phyloP scores from a whole-genome alignment of 2,329 filamentous ascomycete species.

The Bretziella fagacearum region DNA sequence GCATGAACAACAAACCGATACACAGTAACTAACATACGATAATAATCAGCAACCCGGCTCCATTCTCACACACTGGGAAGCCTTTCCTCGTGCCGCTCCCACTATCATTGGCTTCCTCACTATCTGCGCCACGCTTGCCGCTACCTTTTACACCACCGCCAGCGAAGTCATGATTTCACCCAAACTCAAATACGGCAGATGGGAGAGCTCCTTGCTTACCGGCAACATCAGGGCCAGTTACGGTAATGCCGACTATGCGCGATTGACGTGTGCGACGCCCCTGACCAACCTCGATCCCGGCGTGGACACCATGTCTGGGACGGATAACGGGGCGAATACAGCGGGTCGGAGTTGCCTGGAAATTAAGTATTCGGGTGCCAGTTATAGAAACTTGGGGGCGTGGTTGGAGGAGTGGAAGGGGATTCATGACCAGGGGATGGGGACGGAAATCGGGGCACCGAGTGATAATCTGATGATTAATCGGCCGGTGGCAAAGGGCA shows the following conservation, averaged over 20 bases:
- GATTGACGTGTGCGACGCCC: constrained; percentile 42
- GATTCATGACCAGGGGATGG: constrained; percentile 28
- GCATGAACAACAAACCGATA: too few relatives aligned
- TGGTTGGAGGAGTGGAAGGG: constrained; percentile 41
- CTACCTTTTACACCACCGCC: constrained; percentile 60
- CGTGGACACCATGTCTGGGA: neutral
- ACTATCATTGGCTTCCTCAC: constrained; percentile 49
- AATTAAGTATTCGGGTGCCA: constrained; percentile 51
- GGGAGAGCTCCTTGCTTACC: constrained; percentile 31
- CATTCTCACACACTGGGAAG: constrained; percentile 51
- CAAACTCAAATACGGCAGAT: constrained; percentile 43
- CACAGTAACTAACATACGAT: constrained; percentile 16
- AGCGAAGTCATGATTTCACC: constrained; percentile 60
- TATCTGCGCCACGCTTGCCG: constrained; percentile 45
- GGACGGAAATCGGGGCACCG: too few relatives aligned
- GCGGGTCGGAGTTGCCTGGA: constrained; percentile 44
- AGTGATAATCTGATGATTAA: constrained; percentile 21
- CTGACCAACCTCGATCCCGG: constrained; percentile 23
- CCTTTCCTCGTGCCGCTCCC: constrained; percentile 43
- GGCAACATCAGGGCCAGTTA: constrained; percentile 45
- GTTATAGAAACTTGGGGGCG: constrained; percentile 51
- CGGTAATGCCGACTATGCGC: constrained; percentile 42
- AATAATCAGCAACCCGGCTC: constrained; percentile 45
- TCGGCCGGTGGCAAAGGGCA: constrained; percentile 43
- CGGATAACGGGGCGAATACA: constrained; percentile 29